Evolutionary conservation across 805 yeast genomes (phyloP).

Genomic region (Yamadazyma olivae): DNA sequence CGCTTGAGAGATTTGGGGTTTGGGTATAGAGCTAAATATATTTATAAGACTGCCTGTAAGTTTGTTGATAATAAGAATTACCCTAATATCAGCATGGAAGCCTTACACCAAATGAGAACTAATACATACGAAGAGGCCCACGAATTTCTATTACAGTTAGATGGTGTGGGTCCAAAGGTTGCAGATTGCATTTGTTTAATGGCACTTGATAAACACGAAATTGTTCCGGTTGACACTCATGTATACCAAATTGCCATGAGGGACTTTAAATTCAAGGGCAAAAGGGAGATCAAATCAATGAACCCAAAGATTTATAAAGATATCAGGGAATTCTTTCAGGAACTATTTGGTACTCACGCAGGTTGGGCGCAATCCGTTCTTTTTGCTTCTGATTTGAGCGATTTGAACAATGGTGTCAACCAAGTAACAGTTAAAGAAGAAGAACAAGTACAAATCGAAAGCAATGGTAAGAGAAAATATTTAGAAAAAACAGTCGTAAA

Average conservation of each 20-base stretch:
- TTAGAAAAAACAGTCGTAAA: background rate
- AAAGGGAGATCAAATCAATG: conserved; percentile 42
- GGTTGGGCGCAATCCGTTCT: conserved; percentile 99
- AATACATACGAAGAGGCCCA: conserved; percentile 52
- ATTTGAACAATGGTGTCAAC: conserved; percentile 63
- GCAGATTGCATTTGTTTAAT: conserved; percentile 95
- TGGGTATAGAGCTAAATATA: conserved; percentile 91
- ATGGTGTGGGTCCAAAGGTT: conserved; percentile 96
- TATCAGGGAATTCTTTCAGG: conserved; percentile 58
- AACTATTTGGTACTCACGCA: conserved; percentile 85
- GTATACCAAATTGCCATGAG: conserved; percentile 85
- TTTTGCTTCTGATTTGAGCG: conserved; percentile 78
- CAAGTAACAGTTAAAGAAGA: conserved; percentile 5
- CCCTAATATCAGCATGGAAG: conserved; percentile 30
- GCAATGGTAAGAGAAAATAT: background rate
- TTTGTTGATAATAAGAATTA: conserved; percentile 40
- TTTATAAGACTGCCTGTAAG: conserved; percentile 68
- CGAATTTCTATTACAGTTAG: conserved; percentile 56
- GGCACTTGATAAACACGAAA: conserved; percentile 81
- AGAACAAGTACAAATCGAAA: background rate
- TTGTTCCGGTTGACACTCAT: conserved; percentile 96
- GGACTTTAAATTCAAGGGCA: conserved; percentile 62
- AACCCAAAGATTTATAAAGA: conserved; percentile 50
- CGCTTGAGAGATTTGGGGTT: conserved; percentile 56
- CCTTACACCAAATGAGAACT: conserved; percentile 42